These are phyloP conservation scores for Copromyces sp. DNA, from an alignment of 495 filamentous ascomycete genomes.

Conservation along the genomic window DNA sequence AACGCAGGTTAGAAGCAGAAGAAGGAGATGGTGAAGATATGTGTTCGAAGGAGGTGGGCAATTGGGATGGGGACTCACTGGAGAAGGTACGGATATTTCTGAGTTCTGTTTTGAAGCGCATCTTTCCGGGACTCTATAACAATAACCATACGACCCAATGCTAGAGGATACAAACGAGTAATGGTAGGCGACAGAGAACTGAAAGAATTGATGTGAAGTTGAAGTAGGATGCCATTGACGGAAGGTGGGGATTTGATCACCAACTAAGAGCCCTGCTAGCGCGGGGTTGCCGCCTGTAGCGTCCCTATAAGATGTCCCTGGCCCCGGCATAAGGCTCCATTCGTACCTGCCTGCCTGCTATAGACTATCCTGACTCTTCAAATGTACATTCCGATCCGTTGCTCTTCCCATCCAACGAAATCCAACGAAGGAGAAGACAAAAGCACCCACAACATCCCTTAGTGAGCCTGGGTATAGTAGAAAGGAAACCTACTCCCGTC, in stretches of 20 bases:
- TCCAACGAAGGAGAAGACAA: neutral
- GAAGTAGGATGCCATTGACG: neutral
- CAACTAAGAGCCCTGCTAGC: neutral
- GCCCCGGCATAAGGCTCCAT: neutral
- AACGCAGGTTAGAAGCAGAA: slow-evolving; percentile 2
- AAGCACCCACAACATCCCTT: neutral
- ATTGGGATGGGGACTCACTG: slow-evolving; percentile 41
- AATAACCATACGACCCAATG: neutral
- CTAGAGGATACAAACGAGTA: neutral
- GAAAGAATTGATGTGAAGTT: neutral
- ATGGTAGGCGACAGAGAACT: neutral
- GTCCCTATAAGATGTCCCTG: neutral
- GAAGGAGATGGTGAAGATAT: neutral
- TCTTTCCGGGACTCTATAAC: slow-evolving; percentile 22
- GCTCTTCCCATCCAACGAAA: neutral
- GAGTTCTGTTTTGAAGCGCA: slow-evolving; percentile 76
- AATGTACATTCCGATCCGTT: neutral
- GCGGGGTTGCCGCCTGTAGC: neutral
- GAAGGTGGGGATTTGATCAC: neutral
- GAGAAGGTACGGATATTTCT: slow-evolving; percentile 75
- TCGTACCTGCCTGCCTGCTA: neutral
- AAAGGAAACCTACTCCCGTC: neutral
- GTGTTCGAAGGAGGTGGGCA: neutral
- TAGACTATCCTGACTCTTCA: neutral
- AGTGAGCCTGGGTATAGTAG: neutral